Conservation (phyloP, 2,329 filamentous ascomycete genomes). For the Zasmidium cellare region DNA sequence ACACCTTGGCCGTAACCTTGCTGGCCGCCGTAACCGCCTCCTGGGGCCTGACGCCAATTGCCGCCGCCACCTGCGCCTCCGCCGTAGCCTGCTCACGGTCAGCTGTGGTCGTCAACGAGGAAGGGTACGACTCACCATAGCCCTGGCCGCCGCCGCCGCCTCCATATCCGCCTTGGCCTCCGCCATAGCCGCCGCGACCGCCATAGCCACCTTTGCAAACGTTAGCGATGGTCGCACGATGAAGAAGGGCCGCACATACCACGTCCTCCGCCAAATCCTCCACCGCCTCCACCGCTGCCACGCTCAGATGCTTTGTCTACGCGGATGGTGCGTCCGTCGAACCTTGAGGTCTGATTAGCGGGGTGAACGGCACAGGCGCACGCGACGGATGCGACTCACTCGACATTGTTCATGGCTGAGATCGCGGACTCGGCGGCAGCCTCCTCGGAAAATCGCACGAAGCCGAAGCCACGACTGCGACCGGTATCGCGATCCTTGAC, state of each 20-base stretch:
- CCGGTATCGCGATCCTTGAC: constrained; percentile 97
- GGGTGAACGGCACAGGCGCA: neutral
- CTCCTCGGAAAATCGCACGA: constrained; percentile 83
- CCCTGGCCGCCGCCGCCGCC: constrained; percentile 15
- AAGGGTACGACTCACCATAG: neutral
- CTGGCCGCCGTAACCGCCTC: constrained; percentile 21
- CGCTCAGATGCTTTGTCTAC: constrained; percentile 94
- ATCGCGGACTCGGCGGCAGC: constrained; percentile 76
- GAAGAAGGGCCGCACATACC: constrained; percentile 25
- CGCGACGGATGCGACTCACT: constrained; percentile 63
- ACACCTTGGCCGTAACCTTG: constrained; percentile 24
- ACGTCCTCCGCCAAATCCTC: constrained; percentile 44
- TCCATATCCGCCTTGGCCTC: constrained; percentile 23
- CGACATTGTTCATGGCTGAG: constrained; percentile 78
- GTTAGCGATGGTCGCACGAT: neutral
- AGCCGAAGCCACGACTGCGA: constrained; percentile 95
- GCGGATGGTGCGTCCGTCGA: constrained; percentile 90
- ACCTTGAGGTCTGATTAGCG: constrained; percentile 54
- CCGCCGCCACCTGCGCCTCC: constrained; percentile 26
- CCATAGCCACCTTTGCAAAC: constrained; percentile 17
- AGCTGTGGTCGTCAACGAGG: neutral
- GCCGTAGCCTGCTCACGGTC: constrained; percentile 29
- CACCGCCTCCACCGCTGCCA: constrained; percentile 61
- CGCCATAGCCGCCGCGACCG: constrained; percentile 29
- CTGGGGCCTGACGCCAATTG: constrained; percentile 31